Evolutionary conservation across 345 rosid genomes (phyloP), one percentile per base, ranked within the genome.

Genomic region (Lagerstroemia speciosa): DNA sequence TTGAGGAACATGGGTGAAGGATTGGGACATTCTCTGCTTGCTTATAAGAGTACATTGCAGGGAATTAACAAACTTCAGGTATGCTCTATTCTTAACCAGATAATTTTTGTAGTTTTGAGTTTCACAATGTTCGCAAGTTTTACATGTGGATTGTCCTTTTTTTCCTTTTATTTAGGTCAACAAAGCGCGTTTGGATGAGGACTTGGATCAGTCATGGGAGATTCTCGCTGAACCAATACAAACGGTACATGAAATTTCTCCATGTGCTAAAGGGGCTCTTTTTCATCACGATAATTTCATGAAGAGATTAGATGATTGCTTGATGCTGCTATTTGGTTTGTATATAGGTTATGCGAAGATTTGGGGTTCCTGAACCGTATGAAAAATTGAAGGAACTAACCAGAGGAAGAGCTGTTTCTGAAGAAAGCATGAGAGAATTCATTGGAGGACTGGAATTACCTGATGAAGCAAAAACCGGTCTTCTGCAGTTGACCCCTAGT

Each of bases 221-320:
- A 91, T 94, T 76, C 99, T 95, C 52, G 98, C 98, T 43, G 99
- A 95, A 76, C 97, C 96, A 27, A 86, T 92, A 67, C 98, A 92
- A 72, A 95, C 96, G 65, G 98, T 94, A 86, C 58, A 80, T 67
- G 37, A 24, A 26, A 37, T 22, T 30, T n/a, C 63, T 30, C 34
- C 48, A 38, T 65, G 69, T 68, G 2, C 34, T 65, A 19, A 27
- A 30, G 4, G 34, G 63, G 63, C 63, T 76, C 50, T 17, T 46
- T 2, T 62, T 27, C 43, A 43, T 62, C 31, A 15, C 67, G 3
- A 40, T 33, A 60, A 37, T 29, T 69, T 26, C 22, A 10, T 29
- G 11, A 10, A 38, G 8, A 9, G 4, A 31, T 70, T n/a, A 3
- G 19, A 52, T 32, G 20, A 32, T 62, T 0, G 0, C 48, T n/a